A percentile compares a stretch with the other conserved stretches of the same genome.
phyloP scores from a whole-genome alignment of 352 stramenopile species.

The Hyaloperonospora brassicae region DNA sequence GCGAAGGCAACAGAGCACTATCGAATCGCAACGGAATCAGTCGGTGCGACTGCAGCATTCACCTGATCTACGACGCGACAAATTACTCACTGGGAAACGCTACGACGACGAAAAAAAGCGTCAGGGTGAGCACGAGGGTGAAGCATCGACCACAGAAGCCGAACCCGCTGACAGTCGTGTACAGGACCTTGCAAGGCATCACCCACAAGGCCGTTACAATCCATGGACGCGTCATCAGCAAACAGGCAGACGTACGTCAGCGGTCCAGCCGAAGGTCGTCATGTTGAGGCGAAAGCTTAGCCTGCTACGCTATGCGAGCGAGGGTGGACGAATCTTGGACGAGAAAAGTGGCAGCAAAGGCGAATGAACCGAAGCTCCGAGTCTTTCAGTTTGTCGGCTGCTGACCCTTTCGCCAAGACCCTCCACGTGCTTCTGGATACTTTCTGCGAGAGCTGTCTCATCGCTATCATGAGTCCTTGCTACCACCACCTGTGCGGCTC shows the following conservation, averaged over 20 bases:
- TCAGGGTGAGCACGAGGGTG: constrained; percentile 18
- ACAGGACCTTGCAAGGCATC: neutral
- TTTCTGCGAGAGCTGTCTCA: too few relatives aligned
- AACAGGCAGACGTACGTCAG: constrained; percentile 7
- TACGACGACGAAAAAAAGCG: constrained; percentile 20
- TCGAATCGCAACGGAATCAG: neutral
- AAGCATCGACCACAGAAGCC: constrained; percentile 25
- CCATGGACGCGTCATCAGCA: too few relatives aligned
- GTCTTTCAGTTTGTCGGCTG: too few relatives aligned
- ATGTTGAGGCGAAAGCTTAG: constrained; percentile 4
- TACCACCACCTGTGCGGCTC: too few relatives aligned
- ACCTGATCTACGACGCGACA: neutral
- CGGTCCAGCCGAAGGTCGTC: constrained; percentile 15
- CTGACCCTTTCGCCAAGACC: too few relatives aligned
- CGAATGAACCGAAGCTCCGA: neutral
- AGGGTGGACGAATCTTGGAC: constrained; percentile 6
- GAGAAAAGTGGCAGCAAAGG: constrained; percentile 2
- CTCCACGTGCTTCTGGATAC: too few relatives aligned
- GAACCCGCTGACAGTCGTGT: constrained; percentile 22
- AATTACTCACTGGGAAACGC: constrained; percentile 15
- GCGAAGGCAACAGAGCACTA: constrained; percentile 27
- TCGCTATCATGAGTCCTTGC: too few relatives aligned
- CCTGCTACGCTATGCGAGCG: neutral
- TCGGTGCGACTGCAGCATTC: neutral
- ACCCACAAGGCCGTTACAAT: too few relatives aligned